phyloP scores from a whole-genome alignment of 768 basidiomycete genomes.

The Psilocybe azurescens region DNA sequence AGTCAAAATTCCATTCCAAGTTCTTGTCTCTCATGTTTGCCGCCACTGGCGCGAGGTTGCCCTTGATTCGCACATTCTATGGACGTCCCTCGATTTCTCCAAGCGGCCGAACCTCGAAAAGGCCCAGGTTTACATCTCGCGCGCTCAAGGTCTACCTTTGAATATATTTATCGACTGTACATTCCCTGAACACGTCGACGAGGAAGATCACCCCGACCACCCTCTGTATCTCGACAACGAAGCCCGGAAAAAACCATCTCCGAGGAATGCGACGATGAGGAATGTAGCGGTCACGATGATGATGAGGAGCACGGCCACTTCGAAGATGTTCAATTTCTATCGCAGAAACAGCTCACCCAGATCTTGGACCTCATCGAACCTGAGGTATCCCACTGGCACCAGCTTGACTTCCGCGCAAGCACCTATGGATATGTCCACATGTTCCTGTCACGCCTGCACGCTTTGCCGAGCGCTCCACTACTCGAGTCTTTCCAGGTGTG shows the following conservation, averaged over 20 bases:
- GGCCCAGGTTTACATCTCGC: slow-evolving; percentile 50
- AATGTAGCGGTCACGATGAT: slow-evolving; percentile 14
- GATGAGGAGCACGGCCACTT: slow-evolving; percentile 5
- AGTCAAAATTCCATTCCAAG: slow-evolving; percentile 44
- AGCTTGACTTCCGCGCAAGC: slow-evolving; percentile 50
- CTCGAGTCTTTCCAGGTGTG: slow-evolving; percentile 62
- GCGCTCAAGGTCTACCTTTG: slow-evolving; percentile 60
- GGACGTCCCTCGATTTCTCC: slow-evolving; percentile 53
- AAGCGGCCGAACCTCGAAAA: slow-evolving; percentile 48
- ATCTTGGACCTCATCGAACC: slow-evolving; percentile 55
- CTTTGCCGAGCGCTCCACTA: slow-evolving; percentile 51
- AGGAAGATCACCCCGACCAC: slow-evolving; percentile 31
- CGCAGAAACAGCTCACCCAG: slow-evolving; percentile 35
- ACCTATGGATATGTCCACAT: slow-evolving; percentile 52
- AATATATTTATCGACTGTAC: slow-evolving; percentile 55
- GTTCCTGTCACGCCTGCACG: slow-evolving; percentile 47
- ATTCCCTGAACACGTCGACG: slow-evolving; percentile 29
- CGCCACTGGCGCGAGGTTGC: slow-evolving; percentile 61
- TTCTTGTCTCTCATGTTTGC: slow-evolving; percentile 68
- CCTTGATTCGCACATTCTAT: slow-evolving; percentile 57
- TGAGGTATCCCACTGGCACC: slow-evolving; percentile 58
- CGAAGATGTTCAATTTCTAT: slow-evolving; percentile 26
- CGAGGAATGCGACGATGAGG: slow-evolving; percentile 19
- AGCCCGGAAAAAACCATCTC: slow-evolving; percentile 17
- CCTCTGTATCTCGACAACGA: slow-evolving; percentile 25